Evolutionary conservation across 768 basidiomycete genomes (phyloP).

Genomic region (Russula olivacea): DNA sequence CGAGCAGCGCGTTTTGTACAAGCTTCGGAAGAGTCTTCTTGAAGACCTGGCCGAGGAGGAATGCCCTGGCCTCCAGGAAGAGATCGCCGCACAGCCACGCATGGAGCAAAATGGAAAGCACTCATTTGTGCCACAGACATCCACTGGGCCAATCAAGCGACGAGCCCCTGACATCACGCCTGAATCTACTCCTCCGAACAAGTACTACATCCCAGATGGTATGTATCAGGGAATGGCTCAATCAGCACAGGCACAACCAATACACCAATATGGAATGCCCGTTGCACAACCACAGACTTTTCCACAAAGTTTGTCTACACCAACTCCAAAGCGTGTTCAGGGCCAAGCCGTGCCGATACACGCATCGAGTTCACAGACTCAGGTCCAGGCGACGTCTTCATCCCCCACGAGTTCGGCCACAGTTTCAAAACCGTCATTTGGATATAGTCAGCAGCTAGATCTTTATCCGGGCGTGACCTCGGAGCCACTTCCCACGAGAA

Average conservation of each 20-base stretch:
- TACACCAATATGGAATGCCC: conserved; percentile 18
- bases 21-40: conserved; percentile 51
- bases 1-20: conserved; percentile 59
- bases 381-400: conserved; percentile 9
- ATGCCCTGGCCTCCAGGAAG: conserved; percentile 51
- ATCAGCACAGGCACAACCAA: conserved; percentile 7
- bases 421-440: conserved; percentile 11
- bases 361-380: conserved; percentile 9
- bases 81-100: conserved; percentile 44
- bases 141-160: conserved; percentile 19
- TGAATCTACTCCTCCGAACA: conserved; percentile 23
- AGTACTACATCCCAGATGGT: conserved; percentile 20
- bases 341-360: conserved; percentile 19
- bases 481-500: conserved; percentile 8
- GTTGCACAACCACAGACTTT: conserved; percentile 21
- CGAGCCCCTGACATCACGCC: conserved; percentile 20
- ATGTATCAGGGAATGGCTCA: conserved; percentile 19
- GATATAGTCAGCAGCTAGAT: conserved; percentile 12
- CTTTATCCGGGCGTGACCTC: conserved; percentile 9
- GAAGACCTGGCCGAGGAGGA: conserved; percentile 53
- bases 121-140: conserved; percentile 18
- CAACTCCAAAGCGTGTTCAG: conserved; percentile 14
- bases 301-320: conserved; percentile 23
- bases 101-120: conserved; percentile 21
- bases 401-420: conserved; percentile 3